Evolutionary conservation across 192 early-diverging fungal species (phyloP), one percentile per base, ranked within the genome.

Genomic region (Umbelopsis sp.): DNA sequence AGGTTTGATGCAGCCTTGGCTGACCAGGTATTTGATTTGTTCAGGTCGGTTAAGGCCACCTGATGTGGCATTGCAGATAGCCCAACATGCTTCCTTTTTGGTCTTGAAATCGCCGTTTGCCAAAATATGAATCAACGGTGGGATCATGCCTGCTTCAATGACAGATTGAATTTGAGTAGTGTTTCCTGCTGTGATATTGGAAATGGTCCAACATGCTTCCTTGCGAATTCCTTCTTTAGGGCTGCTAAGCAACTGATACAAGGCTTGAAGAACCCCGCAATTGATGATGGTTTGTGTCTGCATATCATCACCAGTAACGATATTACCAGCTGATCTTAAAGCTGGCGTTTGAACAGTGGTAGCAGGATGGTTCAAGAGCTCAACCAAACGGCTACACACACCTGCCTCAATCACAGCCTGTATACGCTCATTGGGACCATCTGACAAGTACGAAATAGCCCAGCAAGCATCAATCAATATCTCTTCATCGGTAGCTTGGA

Each of bases 391-490:
- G 46, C 86, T 79, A 70, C 84, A 89, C 8, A 93, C 89, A 35
- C 91, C 91, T 33, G 82, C 75, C 69, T 93, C 92, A 74, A 93
- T 92, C 15, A 93, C 90, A 45, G 85, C 82, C 70, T 92, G 91
- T 66, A 93, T 93, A 64, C 86, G 85, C 30, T 92, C 86, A 69
- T 92, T 90, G 12, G 83, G 71, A 0, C 91, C 89, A 73, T 93
- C 87, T 16, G 90, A 91, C 3, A 93, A 77, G 64, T 93, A 93
- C 13, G 91, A 93, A 65, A 93, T 81, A 16, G 92, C 91, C 92
- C 91, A 93, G 80, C 91, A 93, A 37, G 91, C 86, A 73, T 92
- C 91, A 41, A 90, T 91, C 51, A 93, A 68, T 13, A 93, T 84
- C 70, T 93, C 92, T 68, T 91, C 90, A 69, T 93, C 92, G n/a